Conservation (phyloP, 2,329 filamentous ascomycete genomes). For the Epichloe brachyelytri region DNA sequence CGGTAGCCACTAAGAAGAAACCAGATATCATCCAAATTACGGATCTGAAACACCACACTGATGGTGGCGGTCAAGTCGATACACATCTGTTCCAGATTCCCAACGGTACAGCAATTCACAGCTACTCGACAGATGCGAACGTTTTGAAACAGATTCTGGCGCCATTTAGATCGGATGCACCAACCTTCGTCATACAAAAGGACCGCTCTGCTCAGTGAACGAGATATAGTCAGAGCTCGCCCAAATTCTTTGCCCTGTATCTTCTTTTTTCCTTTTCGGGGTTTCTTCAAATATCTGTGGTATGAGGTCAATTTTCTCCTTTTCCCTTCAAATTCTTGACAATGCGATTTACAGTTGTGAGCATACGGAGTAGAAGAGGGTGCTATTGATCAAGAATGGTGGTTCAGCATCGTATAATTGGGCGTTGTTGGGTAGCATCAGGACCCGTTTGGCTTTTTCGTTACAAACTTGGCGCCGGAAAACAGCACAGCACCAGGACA, state of each 20-base stretch:
- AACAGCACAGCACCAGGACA: constrained; percentile 1
- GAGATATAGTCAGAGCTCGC: neutral
- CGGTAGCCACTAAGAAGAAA: constrained; percentile 1
- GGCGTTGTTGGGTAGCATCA: constrained; percentile 3
- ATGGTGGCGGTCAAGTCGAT: neutral
- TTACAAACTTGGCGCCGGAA: neutral
- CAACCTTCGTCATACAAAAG: neutral
- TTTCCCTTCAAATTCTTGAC: neutral
- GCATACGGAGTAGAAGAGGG: neutral
- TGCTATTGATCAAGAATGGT: neutral
- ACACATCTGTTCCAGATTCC: neutral
- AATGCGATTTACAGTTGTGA: neutral
- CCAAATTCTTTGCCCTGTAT: neutral
- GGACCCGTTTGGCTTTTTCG: neutral
- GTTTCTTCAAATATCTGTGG: neutral
- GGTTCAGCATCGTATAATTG: neutral
- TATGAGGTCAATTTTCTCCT: neutral
- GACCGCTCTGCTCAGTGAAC: neutral
- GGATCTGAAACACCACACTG: constrained; percentile 1
- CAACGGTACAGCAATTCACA: constrained; percentile 9
- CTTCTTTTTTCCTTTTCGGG: neutral
- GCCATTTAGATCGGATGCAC: constrained; percentile 2
- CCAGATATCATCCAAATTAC: constrained; percentile 11
- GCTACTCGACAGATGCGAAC: constrained; percentile 10
- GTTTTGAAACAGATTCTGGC: constrained; percentile 5